Evolutionary conservation across 2,329 filamentous ascomycete species (phyloP), one percentile per base, ranked within the genome.

Genomic region (Teratosphaeria zuluensis): DNA sequence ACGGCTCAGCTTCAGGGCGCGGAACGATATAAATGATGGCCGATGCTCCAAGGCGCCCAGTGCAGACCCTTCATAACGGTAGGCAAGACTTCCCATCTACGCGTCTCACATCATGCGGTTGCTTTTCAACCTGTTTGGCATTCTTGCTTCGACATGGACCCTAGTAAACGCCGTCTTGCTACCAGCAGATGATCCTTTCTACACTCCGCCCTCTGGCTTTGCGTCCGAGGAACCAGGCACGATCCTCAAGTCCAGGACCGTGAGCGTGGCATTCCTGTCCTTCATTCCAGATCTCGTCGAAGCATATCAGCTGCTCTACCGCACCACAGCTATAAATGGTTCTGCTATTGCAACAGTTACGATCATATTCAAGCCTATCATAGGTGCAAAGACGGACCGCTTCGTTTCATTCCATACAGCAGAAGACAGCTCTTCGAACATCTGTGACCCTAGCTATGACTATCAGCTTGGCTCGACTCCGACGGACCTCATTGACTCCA

Each of bases 361-460:
- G 1, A 69, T 66, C 3, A 58, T 69, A 51, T 69, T 69, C 63
- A 61, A 60, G 57, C 67, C 67, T 0, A 53, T 58, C 14, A 42
- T 58, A 19, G 42, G 42, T 24, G 61, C 67, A 2, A 63, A 62
- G 56, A 58, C 28, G 1, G 66, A 69, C 48, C 62, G 64, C 6
- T 69, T 69, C 61, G 59, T 69, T 30, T 66, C 66, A 3, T 69
- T 69, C 57, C 66, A 68, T 14, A 68, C 66, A 0, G 65, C 66
- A 4, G 66, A 69, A 52, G 69, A 78, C 59, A 61, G 60, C 14
- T 69, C 74, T 4, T 71, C 73, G 6, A 67, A 68, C 16, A 71
- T 77, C 24, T 73, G 68, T 14, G 67, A 71, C 62, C 78, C 69
- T 53, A 76, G 69, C 59, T 77, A 74, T 59, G 70, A 70, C 62